Evolutionary conservation across 345 rosid genomes (phyloP).

Genomic region (Gossypium australe): DNA sequence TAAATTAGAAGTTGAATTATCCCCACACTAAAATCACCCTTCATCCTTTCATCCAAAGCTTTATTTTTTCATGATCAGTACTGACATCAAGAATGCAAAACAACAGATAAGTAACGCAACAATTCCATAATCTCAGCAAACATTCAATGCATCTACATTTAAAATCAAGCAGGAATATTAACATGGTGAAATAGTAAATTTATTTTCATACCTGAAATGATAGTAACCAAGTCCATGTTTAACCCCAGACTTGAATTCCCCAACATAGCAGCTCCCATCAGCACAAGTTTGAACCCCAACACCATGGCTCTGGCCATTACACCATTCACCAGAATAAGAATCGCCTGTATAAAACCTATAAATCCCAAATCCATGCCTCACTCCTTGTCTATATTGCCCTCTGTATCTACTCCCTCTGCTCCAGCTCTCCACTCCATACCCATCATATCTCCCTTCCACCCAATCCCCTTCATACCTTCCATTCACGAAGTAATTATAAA

Average conservation of each 20-base stretch:
- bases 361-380: slow-evolving; percentile 76
- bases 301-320: slow-evolving; percentile 93
- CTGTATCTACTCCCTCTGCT: slow-evolving; percentile 85
- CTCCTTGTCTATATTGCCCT: slow-evolving; percentile 78
- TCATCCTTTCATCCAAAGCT: neutral
- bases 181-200: neutral
- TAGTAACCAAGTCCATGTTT: slow-evolving; percentile 93
- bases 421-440: slow-evolving; percentile 92
- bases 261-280: slow-evolving; percentile 80
- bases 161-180: neutral
- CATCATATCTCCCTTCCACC: slow-evolving; percentile 88
- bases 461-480: slow-evolving; percentile 96
- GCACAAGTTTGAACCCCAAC: slow-evolving; percentile 79
- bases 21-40: neutral
- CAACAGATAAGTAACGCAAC: neutral
- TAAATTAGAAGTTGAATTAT: neutral
- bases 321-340: slow-evolving; percentile 90
- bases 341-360: slow-evolving; percentile 86
- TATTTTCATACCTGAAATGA: slow-evolving; percentile 64
- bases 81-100: neutral
- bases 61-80: neutral
- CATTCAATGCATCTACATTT: neutral
- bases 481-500: slow-evolving; percentile 61
- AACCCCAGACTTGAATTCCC: slow-evolving; percentile 79
- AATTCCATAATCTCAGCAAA: neutral